phyloP scores from a whole-genome alignment of 345 rosid species.

The Crucihimalaya himalaica region DNA sequence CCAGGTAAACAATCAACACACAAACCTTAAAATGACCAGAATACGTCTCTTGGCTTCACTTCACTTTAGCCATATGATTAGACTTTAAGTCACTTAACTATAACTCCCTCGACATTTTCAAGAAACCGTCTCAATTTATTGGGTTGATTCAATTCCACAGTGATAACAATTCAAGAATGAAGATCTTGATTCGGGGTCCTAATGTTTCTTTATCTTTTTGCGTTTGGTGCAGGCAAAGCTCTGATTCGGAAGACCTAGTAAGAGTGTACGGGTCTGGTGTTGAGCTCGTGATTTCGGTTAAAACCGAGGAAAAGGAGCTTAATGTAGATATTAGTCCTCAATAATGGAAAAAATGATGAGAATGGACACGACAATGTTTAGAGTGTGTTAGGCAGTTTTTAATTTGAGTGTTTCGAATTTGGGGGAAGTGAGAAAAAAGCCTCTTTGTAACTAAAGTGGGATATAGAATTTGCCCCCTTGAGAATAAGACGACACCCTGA shows the following conservation, averaged over 20 bases:
- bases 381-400: slow-evolving; percentile 38
- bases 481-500: slow-evolving; percentile 25
- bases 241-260: neutral
- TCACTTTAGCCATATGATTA: neutral
- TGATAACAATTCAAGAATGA: neutral
- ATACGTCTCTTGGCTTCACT: slow-evolving; percentile 19
- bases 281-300: neutral
- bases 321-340: slow-evolving; percentile 43
- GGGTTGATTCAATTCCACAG: neutral
- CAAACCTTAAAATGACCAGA: slow-evolving; percentile 5
- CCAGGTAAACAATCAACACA: slow-evolving; percentile 57
- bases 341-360: slow-evolving; percentile 32
- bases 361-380: slow-evolving; percentile 11
- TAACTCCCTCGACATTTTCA: neutral
- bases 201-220: slow-evolving; percentile 8
- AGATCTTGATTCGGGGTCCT: neutral
- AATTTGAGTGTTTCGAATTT: slow-evolving; percentile 19
- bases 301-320: slow-evolving; percentile 23
- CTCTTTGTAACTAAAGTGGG: slow-evolving; percentile 42
- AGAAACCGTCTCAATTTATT: neutral
- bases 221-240: slow-evolving; percentile 35
- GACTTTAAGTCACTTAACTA: neutral
- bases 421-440: slow-evolving; percentile 15
- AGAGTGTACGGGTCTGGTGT: slow-evolving; percentile 19
- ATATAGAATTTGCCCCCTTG: slow-evolving; percentile 21